Conservation (phyloP, 164 flowering plant species). For the Litsea cubeba region DNA sequence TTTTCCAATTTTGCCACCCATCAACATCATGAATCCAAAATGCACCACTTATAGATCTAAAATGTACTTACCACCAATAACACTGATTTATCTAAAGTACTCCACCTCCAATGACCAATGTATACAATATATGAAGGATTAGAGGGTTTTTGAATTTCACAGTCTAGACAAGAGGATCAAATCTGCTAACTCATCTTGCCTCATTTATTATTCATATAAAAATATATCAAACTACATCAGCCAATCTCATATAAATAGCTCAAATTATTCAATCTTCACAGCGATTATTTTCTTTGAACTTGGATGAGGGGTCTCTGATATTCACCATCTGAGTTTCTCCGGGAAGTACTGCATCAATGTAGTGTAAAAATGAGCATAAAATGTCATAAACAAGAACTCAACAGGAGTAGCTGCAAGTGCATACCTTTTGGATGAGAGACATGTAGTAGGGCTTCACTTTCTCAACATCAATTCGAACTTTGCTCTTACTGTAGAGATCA, state of each 20-base stretch:
- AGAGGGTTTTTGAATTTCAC: too few species aligned
- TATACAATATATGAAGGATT: too few species aligned
- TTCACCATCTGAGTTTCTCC: slow-evolving; percentile 31
- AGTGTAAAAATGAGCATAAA: background rate
- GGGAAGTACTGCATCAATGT: slow-evolving; percentile 32
- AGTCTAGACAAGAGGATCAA: background rate
- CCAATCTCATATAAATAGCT: background rate
- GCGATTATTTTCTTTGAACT: background rate
- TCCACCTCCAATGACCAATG: background rate
- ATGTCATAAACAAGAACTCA: background rate
- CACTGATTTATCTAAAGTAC: background rate
- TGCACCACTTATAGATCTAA: too few species aligned
- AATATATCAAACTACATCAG: background rate
- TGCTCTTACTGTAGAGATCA: slow-evolving; percentile 47
- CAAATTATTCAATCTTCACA: background rate
- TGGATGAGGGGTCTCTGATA: background rate
- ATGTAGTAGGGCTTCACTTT: slow-evolving; percentile 39
- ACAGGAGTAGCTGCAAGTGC: background rate
- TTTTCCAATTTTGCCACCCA: too few species aligned
- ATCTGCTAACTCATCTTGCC: background rate
- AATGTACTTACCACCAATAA: too few species aligned
- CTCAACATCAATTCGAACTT: slow-evolving; percentile 28
- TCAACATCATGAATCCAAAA: too few species aligned
- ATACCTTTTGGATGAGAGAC: slow-evolving; percentile 38
- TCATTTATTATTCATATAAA: background rate